These are phyloP conservation scores for Metschnikowia shivogae DNA, from an alignment of 805 yeast genomes.

Conservation along the genomic window DNA sequence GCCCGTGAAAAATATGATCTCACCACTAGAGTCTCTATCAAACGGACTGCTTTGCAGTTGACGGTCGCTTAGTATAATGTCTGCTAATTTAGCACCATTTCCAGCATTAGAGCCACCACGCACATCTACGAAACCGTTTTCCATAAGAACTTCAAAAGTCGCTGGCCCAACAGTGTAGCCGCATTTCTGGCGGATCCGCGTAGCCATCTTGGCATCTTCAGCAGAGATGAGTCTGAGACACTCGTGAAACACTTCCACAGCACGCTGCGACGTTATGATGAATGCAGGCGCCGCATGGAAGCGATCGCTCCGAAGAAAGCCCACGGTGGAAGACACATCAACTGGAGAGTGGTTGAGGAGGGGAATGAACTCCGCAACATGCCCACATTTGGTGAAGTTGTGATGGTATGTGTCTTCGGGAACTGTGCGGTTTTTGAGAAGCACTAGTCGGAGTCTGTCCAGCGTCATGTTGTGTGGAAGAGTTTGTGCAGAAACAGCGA, in stretches of 20 bases:
- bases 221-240: slow-evolving; percentile 30
- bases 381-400: slow-evolving; percentile 33
- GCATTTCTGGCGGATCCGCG: slow-evolving; percentile 41
- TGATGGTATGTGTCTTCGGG: slow-evolving; percentile 66
- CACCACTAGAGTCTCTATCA: slow-evolving; percentile 5
- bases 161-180: slow-evolving; percentile 93
- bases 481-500: no score
- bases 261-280: slow-evolving; percentile 86
- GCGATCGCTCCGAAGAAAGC: slow-evolving; percentile 39
- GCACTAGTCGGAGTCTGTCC: slow-evolving; percentile 28
- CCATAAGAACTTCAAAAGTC: slow-evolving; percentile 54
- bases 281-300: slow-evolving; percentile 43
- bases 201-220: slow-evolving; percentile 10
- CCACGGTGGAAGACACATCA: slow-evolving; percentile 42
- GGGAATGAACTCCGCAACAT: slow-evolving; percentile 60
- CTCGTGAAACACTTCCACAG: slow-evolving; percentile 71
- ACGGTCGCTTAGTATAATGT: slow-evolving; percentile 46
- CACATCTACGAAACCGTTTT: slow-evolving; percentile 63
- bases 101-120: slow-evolving; percentile 78
- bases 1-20: slow-evolving; percentile 76
- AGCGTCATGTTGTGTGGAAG: not conserved
- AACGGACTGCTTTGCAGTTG: slow-evolving; percentile 16
- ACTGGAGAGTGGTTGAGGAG: slow-evolving; percentile 62
- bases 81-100: slow-evolving; percentile 69
- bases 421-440: slow-evolving; percentile 68